Evolutionary conservation across 1,139 yeast genomes (phyloP), one percentile per base, ranked within the genome.

Genomic region (Kodamaea suecica): DNA sequence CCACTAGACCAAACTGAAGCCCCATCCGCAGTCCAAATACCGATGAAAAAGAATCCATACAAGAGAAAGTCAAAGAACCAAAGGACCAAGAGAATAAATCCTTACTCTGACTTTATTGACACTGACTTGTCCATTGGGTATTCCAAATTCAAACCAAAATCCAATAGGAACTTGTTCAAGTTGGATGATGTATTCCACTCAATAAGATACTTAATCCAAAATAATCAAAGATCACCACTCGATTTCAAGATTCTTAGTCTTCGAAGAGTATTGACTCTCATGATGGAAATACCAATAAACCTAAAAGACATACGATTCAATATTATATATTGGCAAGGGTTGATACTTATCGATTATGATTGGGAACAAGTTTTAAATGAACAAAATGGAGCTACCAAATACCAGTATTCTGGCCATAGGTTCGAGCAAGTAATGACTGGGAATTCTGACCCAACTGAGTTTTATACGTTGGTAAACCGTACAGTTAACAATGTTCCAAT

Each of bases 371-470:
- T 42, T 15, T 9, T 29, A 19, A 15, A 17, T 17, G 27, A 37
- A 23, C 17, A 29, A 4, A 30, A 29, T 4, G 23, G 23, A 14
- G 29, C 36, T 12, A 39, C 38, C 21, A 38, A 41, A 28, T 37
- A 50, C 30, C 50, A 49, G 31, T 55, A 55, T 33, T 40, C 53
- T 12, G 62, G 61, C 1, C 47, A 52, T 30, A 42, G 47, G 20
- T 57, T 57, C 33, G 62, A 57, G 38, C 36, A 46, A 17, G 35
- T 55, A 4, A 36, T 55, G 9, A 52, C 60, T 7, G 41, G 36
- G 5, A 30, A 31, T 23, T 29, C 20, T 15, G 35, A 32, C 7
- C 16, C 33, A 2, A 36, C 34, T 21, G 36, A 37, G 13, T 55
- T 43, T 36, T 52, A 55, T 30, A 43, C 59, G 1, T 46, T 56